phyloP scores from a whole-genome alignment of 345 rosid genomes.

The Pugionium cornutum region DNA sequence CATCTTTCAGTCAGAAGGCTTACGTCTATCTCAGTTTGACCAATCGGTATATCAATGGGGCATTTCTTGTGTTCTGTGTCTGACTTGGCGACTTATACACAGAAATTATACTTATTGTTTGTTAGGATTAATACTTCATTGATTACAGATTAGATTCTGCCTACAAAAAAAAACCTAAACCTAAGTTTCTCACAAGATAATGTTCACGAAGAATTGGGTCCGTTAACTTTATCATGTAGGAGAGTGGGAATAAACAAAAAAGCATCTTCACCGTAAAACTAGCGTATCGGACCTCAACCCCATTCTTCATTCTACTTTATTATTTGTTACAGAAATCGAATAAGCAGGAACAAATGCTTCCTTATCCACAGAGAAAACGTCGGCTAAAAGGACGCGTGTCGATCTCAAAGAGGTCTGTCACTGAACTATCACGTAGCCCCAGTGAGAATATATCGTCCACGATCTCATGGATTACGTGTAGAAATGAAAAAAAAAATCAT shows the following conservation, averaged over 20 bases:
- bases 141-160: too few relatives aligned
- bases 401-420: constrained; percentile 30
- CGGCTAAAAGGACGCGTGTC: constrained; percentile 29
- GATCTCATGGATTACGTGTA: constrained; percentile 38
- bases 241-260: not conserved
- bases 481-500: constrained; percentile 5
- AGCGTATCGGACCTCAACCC: constrained; percentile 40
- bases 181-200: not conserved
- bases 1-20: not conserved
- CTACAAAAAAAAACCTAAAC: too few relatives aligned
- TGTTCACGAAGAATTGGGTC: not conserved
- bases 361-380: constrained; percentile 31
- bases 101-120: too few relatives aligned
- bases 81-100: too few relatives aligned
- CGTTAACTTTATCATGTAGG: not conserved
- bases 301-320: constrained; percentile 26
- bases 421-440: constrained; percentile 30
- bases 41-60: not conserved
- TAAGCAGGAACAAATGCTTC: not conserved
- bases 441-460: constrained; percentile 23
- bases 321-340: too few relatives aligned
- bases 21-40: not conserved
- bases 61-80: not conserved
- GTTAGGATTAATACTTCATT: too few relatives aligned
- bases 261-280: constrained; percentile 15